Base-by-base conservation (phyloP, 495 filamentous ascomycete species). In the Hypoxylon trugodes region DNA sequence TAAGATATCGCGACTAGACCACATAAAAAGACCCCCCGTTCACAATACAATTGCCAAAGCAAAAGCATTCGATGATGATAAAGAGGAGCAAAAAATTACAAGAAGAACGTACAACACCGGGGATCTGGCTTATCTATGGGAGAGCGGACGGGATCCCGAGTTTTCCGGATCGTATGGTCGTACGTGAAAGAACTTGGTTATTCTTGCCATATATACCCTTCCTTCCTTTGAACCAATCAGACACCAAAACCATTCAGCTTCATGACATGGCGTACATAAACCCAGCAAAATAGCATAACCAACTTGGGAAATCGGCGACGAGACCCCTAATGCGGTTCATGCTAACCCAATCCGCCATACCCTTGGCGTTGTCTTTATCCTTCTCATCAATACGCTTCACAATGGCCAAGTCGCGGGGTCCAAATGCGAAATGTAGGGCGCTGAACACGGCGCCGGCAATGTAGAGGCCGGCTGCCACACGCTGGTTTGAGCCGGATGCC, bases 91-190 rank as follows among this genome's bases (percentile, higher is more conserved):
- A n/a, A n/a, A n/a, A n/a, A n/a, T n/a, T n/a, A n/a, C n/a, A n/a
- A n/a, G n/a, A n/a, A n/a, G n/a, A n/a, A n/a, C n/a, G n/a, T n/a
- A n/a, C n/a, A n/a, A n/a, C n/a, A n/a, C n/a, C n/a, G n/a, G n/a
- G n/a, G n/a, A 67, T 50, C 51, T 59, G 45, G 71, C 69, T 77
- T 76, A 69, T 72, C 73, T 75, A 79, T 69, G 77, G 77, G 69
- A 77, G 79, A 81, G 74, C 79, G 74, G 76, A 81, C 79, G 76
- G 79, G 78, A 77, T 77, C 71, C 77, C 77, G 75, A 74, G 68
- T 74, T 73, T 55, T 79, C 77, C 60, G 67, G 36, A 68, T 68
- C 69, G 47, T 79, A 72, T 79, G 78, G 78, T 77, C 76, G 77
- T 77, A 80, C 67, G 70, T 72, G 70, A 12, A 10, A 66, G 50